Percentiles rank a stretch among this genome's conserved stretches.
Evolutionary conservation across 1,284 basidiomycete genomes (phyloP).

Genomic region (Pseudozyma sp.): DNA sequence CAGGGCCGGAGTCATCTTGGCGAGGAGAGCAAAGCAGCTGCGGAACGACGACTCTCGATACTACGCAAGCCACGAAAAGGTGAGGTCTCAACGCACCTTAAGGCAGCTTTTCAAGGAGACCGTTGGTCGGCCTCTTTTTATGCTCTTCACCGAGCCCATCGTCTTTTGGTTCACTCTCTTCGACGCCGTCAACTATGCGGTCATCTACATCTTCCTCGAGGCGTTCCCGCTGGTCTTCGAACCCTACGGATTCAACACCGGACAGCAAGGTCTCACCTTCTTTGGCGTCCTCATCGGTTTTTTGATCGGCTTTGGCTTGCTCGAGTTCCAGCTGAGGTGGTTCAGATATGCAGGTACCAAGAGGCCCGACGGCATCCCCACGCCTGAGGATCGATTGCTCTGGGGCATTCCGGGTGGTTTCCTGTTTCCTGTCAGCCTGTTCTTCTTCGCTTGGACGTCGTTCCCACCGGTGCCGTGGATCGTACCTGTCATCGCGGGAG

Average conservation of each 20-base stretch:
- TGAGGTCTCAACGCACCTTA: constrained; percentile 54
- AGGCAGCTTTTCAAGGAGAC: constrained; percentile 57
- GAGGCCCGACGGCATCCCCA: constrained; percentile 26
- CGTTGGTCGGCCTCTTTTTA: constrained; percentile 54
- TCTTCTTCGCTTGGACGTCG: constrained; percentile 63
- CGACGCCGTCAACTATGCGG: constrained; percentile 57
- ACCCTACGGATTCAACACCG: constrained; percentile 49
- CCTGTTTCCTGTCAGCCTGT: constrained; percentile 49
- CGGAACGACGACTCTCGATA: constrained; percentile 67
- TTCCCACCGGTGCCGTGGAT: constrained; percentile 57
- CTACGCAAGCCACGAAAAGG: constrained; percentile 68
- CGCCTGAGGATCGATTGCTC: constrained; percentile 45
- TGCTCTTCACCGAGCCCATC: constrained; percentile 68
- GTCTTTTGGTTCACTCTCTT: constrained; percentile 63
- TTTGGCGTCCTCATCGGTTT: constrained; percentile 49
- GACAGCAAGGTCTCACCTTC: constrained; percentile 54
- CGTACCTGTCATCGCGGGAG: constrained; percentile 49
- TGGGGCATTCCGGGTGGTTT: constrained; percentile 47
- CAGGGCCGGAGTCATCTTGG: constrained; percentile 63
- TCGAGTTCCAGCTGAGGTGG: constrained; percentile 42
- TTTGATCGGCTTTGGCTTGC: constrained; percentile 43
- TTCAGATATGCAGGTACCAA: constrained; percentile 31
- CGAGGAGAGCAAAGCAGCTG: constrained; percentile 64
- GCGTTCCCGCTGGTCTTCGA: constrained; percentile 69
- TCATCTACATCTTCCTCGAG: constrained; percentile 69